phyloP scores from a whole-genome alignment of 176 grass and related monocot genomes.

The Pontederia crassipes region DNA sequence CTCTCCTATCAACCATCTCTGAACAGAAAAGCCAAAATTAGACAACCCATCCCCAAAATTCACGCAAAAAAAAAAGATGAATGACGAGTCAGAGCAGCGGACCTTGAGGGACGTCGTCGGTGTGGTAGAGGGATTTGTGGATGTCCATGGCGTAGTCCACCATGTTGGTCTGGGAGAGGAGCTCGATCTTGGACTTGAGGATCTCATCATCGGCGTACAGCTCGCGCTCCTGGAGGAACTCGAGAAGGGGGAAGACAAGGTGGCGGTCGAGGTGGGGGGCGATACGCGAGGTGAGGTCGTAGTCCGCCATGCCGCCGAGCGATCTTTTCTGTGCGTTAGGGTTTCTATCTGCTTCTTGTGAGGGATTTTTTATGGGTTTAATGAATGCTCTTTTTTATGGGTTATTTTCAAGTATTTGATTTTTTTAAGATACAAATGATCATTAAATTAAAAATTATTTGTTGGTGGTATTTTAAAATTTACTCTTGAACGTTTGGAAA shows the following conservation, averaged over 20 bases:
- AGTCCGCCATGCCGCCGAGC: slow-evolving; percentile 28
- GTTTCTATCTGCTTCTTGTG: no score
- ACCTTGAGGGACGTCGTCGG: slow-evolving; percentile 76
- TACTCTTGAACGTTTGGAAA: no score
- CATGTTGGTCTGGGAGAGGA: slow-evolving; percentile 94
- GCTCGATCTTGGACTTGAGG: slow-evolving; percentile 73
- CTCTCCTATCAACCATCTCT: slow-evolving; percentile 63
- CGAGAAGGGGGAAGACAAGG: slow-evolving; percentile 71
- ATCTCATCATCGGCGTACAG: slow-evolving; percentile 63
- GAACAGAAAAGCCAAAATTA: neutral
- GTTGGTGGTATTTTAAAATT: no score
- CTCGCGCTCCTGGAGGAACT: slow-evolving; percentile 75
- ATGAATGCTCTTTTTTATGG: no score
- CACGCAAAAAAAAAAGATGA: neutral
- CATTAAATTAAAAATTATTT: no score
- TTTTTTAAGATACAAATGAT: no score
- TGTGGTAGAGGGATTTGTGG: slow-evolving; percentile 74
- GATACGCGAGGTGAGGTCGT: slow-evolving; percentile 60
- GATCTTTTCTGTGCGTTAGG: no score
- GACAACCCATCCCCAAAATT: neutral
- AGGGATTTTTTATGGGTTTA: no score
- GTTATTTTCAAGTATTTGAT: no score
- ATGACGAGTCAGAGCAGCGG: neutral
- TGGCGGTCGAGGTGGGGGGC: slow-evolving; percentile 58
- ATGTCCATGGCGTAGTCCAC: slow-evolving; percentile 98